Evolutionary conservation across 2,329 filamentous ascomycete genomes (phyloP).

Genomic region (Cladophialophora psammophila): DNA sequence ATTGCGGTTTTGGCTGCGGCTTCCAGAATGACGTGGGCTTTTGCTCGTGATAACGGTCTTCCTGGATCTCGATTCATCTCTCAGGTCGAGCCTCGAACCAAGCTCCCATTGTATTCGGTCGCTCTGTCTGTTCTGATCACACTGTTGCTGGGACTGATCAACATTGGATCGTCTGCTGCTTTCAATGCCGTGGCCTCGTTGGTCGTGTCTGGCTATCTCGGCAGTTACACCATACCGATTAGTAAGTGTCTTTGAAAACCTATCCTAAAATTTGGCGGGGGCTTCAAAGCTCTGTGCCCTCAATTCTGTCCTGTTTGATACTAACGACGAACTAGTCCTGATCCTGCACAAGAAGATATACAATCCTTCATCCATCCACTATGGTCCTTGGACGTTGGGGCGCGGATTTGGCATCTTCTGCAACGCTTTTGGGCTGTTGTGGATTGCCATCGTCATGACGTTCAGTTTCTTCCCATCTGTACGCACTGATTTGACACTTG

Average conservation of each 20-base stretch:
- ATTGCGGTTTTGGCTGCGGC: constrained; percentile 45
- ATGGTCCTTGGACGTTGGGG: constrained; percentile 47
- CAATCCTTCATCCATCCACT: constrained; percentile 35
- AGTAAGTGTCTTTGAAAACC: background rate
- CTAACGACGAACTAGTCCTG: constrained; percentile 41
- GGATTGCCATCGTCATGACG: constrained; percentile 52
- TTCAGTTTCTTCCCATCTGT: constrained; percentile 54
- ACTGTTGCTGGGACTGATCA: constrained; percentile 40
- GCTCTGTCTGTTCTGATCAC: constrained; percentile 32
- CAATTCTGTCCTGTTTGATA: background rate
- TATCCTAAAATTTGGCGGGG: background rate
- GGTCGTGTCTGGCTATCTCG: constrained; percentile 58
- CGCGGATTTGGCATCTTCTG: constrained; percentile 50
- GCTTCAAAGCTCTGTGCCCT: background rate
- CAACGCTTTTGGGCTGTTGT: constrained; percentile 53
- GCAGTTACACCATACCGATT: constrained; percentile 60
- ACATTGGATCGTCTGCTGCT: constrained; percentile 48
- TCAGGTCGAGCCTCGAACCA: constrained; percentile 59
- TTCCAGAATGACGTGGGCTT: constrained; percentile 53
- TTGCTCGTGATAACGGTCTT: constrained; percentile 54
- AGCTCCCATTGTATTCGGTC: constrained; percentile 45
- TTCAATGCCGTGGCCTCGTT: constrained; percentile 64
- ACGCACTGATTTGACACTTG: constrained; percentile 42
- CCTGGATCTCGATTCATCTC: constrained; percentile 46
- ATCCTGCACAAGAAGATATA: constrained; percentile 41